Evolutionary conservation across 2,329 filamentous ascomycete species (phyloP), one percentile per base, ranked within the genome.

Genomic region (Colletotrichum nymphaeae): DNA sequence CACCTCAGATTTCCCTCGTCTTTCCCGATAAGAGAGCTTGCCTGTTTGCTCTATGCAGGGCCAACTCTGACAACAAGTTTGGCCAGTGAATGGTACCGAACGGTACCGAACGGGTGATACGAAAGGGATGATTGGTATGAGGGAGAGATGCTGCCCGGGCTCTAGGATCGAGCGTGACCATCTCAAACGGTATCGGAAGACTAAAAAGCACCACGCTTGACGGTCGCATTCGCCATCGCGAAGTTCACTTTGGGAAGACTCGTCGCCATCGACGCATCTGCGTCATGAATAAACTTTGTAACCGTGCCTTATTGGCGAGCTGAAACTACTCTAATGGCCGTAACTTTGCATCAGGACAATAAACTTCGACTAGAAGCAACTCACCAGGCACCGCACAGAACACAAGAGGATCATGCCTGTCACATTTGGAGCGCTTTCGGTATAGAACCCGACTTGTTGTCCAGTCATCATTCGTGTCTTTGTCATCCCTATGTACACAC

Each of bases 401-500:
- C 35, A 35, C 28, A 65, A 24, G 8, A 5, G 55, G 46, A 32
- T 5, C 9, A 62, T 22, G 55, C 60, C 22, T 73, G 49, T 56
- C 55, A 22, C 60, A 2, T n/a, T 12, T 11, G 26, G 56, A 26
- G 56, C n/a, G 32, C 22, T 19, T n/a, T 1, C 14, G 19, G 16
- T 1, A 28, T 35, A 26, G 16, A 42, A 53, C 8, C 32, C 28
- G n/a, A 56, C 24, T 69, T 49, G 32, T 35, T 14, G 14, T 30
- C 8, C 46, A 28, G 46, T 32, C 53, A 60, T 64, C 30, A 60
- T 35, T 69, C 55, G 19, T 55, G 56, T 64, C 37, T 32, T n/a
- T 49, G n/a, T 56, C 49, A 24, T 53, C 35, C 37, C 35, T 73
- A 73, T 62, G 60, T 71, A 70, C 67, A 73, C 26, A 35, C 11